These are phyloP conservation scores for Mycosphaerella sp. DNA, from an alignment of 2,329 filamentous ascomycete species.

Conservation along the genomic window DNA sequence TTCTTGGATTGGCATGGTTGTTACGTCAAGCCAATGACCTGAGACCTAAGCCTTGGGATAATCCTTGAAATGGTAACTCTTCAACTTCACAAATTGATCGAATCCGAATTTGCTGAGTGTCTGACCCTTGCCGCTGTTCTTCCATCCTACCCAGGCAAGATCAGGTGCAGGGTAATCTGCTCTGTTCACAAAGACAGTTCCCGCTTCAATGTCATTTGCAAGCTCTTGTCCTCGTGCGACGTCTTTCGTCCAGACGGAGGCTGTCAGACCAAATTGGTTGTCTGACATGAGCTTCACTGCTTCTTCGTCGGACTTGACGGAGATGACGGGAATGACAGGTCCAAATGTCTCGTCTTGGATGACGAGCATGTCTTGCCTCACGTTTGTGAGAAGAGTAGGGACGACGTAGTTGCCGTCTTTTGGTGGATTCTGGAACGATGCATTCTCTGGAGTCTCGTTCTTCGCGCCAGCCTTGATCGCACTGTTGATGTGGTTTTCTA, in stretches of 20 bases:
- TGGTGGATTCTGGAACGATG: conserved; percentile 65
- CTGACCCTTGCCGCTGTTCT: conserved; percentile 88
- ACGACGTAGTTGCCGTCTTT: conserved; percentile 81
- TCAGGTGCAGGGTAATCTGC: conserved; percentile 85
- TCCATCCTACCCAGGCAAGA: conserved; percentile 69
- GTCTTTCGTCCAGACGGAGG: conserved; percentile 97
- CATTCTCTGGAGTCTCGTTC: conserved; percentile 76
- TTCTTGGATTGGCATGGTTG: no score
- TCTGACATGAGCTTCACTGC: conserved; percentile 87
- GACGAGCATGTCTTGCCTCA: conserved; percentile 75
- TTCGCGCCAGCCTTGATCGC: conserved; percentile 77
- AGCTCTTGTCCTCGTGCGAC: conserved; percentile 67
- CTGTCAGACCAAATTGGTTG: conserved; percentile 86
- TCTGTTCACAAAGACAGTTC: conserved; percentile 93
- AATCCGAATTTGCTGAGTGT: conserved; percentile 87
- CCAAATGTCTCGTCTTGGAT: conserved; percentile 97
- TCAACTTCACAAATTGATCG: conserved; percentile 92
- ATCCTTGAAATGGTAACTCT: conserved; percentile 91
- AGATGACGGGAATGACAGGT: conserved; percentile 84
- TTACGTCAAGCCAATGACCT: no score
- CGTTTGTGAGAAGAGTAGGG: conserved; percentile 73
- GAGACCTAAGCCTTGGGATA: conserved; percentile 46
- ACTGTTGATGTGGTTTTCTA: conserved; percentile 73
- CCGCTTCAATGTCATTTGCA: conserved; percentile 76
- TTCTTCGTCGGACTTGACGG: conserved; percentile 73